Base-by-base conservation (phyloP, 495 filamentous ascomycete genomes). In the Penicillium odoratum region DNA sequence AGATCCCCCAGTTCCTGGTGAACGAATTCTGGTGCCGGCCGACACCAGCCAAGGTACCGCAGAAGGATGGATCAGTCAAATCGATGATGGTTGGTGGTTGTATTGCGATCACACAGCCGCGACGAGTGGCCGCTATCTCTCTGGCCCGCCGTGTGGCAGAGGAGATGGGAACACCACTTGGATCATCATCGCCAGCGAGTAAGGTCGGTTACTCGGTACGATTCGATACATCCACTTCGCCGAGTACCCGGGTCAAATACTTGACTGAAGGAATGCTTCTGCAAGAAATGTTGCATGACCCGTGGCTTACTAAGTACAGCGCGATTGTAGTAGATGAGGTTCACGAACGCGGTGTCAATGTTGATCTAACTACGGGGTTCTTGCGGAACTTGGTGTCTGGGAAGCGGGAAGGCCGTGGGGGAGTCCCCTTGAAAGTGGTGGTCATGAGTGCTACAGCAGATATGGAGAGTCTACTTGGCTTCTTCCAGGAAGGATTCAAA, bases 361-460 rank as follows among this genome's bases (percentile, higher is more conserved):
- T 97, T 15, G 95, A 99, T 77, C 72, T 98, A 48, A 75, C 95
- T 0, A 77, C 91, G 49, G 95, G 95, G 0, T 98, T 99, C 62
- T 71, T 98, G 59, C 90, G 87, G 66, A 87, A 88, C 56, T 77
- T 96, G 30, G 69, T 91, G 1, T 72, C 75, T 30, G 83, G 85
- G 5, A 77, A 81, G 38, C 59, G 52, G 9, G 73, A 79, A 55
- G 88, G 83, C 21, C 80, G 87, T 34, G 87, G 84, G 16, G 88
- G 88, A 10, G 72, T 90, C 43, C 84, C 88, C 1, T 74, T 98
- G 56, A 98, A 97, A 68, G 87, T 97, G 9, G 83, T 95, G 15
- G 83, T 97, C 61, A 99, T 99, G 95, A 96, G 92, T 76, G 95
- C 95, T 49, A 99, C 95, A 15, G 88, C 91, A 16, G 91, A 97